Conservation (phyloP, 2,329 filamentous ascomycete genomes). For the Hirsutella rhossiliensis region DNA sequence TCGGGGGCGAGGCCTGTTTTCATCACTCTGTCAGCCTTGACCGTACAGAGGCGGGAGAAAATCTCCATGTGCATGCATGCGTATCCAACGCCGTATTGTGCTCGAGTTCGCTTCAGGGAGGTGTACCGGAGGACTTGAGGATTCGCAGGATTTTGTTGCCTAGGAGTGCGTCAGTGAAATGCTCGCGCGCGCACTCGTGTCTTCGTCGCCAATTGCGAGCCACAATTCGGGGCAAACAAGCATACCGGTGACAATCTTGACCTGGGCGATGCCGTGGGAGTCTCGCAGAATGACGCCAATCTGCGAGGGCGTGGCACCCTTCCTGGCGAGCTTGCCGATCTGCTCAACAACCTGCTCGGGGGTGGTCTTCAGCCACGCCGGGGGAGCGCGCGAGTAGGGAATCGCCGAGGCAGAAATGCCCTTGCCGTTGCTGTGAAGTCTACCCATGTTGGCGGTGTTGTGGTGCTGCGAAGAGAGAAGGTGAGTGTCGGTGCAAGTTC, state of each 20-base stretch:
- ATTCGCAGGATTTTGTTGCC: constrained; percentile 99
- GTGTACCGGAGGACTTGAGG: constrained; percentile 93
- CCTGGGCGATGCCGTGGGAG: constrained; percentile 94
- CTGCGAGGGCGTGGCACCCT: constrained; percentile 96
- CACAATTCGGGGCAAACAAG: constrained; percentile 5
- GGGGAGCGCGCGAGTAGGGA: constrained; percentile 89
- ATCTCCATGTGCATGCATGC: constrained; percentile 11
- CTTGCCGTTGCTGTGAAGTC: constrained; percentile 99
- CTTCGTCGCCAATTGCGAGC: neutral
- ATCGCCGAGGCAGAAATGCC: constrained; percentile 92
- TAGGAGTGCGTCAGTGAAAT: constrained; percentile 31
- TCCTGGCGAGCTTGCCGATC: constrained; percentile 98
- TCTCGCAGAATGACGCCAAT: constrained; percentile 98
- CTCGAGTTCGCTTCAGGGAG: constrained; percentile 19
- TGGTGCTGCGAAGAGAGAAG: constrained; percentile 23
- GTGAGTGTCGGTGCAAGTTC: constrained; percentile 11
- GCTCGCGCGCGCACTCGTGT: neutral
- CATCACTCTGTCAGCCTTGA: constrained; percentile 91
- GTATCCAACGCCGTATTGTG: constrained; percentile 13
- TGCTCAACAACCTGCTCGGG: constrained; percentile 97
- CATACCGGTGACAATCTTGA: constrained; percentile 94
- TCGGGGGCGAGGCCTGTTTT: constrained; percentile 92
- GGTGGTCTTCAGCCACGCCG: constrained; percentile 97
- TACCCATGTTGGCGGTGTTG: constrained; percentile 63
- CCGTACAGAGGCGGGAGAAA: constrained; percentile 65